Percentiles rank a stretch among this genome's conserved stretches.
phyloP scores from a whole-genome alignment of 768 basidiomycete genomes.

The Gloeostereum incarnatum region DNA sequence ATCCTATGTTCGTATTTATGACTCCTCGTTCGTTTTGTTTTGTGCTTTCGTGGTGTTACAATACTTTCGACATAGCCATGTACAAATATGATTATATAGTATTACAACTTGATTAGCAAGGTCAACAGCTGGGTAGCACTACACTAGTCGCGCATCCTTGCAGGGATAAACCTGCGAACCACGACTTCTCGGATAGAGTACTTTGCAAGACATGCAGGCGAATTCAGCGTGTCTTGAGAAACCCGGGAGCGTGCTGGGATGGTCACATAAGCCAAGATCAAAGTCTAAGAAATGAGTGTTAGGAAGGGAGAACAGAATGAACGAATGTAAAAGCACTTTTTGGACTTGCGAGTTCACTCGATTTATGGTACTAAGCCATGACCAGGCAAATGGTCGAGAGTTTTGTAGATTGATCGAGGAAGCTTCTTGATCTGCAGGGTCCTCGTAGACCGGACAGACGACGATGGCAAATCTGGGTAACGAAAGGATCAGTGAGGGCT shows the following conservation, averaged over 20 bases:
- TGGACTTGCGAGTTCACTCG: constrained; percentile 95
- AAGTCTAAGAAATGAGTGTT: constrained; percentile 46
- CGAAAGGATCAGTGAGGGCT: constrained; percentile 2
- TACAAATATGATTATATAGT: no score
- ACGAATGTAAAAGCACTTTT: constrained; percentile 47
- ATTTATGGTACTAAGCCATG: constrained; percentile 95
- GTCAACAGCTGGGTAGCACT: neutral
- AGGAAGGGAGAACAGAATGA: constrained; percentile 1
- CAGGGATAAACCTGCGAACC: constrained; percentile 80
- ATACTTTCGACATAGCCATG: no score
- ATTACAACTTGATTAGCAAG: no score
- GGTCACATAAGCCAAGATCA: constrained; percentile 85
- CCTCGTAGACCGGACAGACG: constrained; percentile 87
- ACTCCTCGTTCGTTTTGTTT: no score
- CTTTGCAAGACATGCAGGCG: constrained; percentile 66
- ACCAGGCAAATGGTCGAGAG: constrained; percentile 73
- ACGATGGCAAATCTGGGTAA: constrained; percentile 73
- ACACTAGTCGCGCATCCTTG: constrained; percentile 82
- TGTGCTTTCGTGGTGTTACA: no score
- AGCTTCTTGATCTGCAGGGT: constrained; percentile 55
- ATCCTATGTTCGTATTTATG: no score
- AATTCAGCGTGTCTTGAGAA: constrained; percentile 38
- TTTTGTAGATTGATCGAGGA: constrained; percentile 64
- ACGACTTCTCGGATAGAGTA: constrained; percentile 83
- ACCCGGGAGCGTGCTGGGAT: constrained; percentile 71